These are phyloP conservation scores for Carex pumila DNA, from an alignment of 176 grass and related monocot species.

Conservation along the genomic window DNA sequence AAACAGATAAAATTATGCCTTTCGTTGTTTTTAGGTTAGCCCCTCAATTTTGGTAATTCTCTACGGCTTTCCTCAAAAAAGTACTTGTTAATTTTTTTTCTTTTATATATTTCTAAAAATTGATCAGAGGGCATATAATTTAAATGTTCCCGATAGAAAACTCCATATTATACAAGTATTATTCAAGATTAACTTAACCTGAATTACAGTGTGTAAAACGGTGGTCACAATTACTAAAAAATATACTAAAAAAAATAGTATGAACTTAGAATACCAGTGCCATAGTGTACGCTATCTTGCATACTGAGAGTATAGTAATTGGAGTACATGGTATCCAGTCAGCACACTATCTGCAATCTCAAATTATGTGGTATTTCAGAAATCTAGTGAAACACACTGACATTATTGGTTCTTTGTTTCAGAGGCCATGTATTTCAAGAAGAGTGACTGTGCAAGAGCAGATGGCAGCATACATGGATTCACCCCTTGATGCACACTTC, in stretches of 20 bases:
- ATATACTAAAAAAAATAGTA: neutral
- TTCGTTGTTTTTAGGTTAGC: neutral
- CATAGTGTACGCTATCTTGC: neutral
- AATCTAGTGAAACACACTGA: neutral
- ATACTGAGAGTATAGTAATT: neutral
- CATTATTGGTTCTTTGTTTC: neutral
- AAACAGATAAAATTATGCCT: neutral
- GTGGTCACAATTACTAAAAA: neutral
- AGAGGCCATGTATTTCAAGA: slow-evolving; percentile 27
- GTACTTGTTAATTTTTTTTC: neutral
- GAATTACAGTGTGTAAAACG: neutral
- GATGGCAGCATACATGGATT: slow-evolving; percentile 15
- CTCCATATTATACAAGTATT: neutral
- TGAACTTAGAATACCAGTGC: neutral
- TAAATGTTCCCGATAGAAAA: neutral
- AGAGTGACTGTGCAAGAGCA: slow-evolving; percentile 30
- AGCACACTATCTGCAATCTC: neutral
- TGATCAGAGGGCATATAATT: neutral
- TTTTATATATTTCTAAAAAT: neutral
- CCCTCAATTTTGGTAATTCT: neutral
- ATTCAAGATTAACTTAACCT: neutral
- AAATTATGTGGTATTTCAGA: slow-evolving; percentile 1
- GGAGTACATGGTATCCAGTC: neutral
- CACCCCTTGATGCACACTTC: slow-evolving; percentile 20
- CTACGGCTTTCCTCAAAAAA: neutral